Evolutionary conservation across 2,329 filamentous ascomycete genomes (phyloP), one percentile per base, ranked within the genome.

Genomic region (Exophiala dermatitidis): DNA sequence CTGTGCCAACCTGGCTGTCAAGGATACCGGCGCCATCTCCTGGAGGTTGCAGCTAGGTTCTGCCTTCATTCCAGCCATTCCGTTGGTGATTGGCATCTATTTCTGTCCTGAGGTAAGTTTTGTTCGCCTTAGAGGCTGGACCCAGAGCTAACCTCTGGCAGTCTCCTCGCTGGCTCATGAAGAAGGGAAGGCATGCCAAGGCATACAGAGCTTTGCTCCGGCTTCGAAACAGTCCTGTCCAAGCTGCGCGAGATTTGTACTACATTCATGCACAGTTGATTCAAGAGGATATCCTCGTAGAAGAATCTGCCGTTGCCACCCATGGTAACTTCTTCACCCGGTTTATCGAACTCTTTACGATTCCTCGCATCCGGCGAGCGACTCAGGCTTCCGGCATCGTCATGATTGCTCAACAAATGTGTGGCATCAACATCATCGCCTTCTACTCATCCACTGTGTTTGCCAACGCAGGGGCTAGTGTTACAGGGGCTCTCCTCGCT

Each of bases 331-430:
- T 85, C 63, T 33, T 81, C 46, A 78, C 73, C 26, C 80, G 85
- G 10, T 82, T 88, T 59, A 48, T 72, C 41, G 70, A 76, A 54
- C 66, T 80, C 0, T 76, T 76, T 57, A 75, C 73, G 8, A 72
- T 76, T 48, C 73, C 73, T 4, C 71, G 74, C 12, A 68, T 75
- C 51, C 70, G 74, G 37, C 72, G 74, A 38, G 89, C 89, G 2
- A 90, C 83, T 2, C 75, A 86, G 31, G 88, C 88, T 4, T 85
- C 87, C 0, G 86, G 83, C 59, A 81, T 82, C 1, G 86, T 91
- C 60, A 94, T 94, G 88, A 82, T 86, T 62, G 82, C 82, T 0
- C 84, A 86, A 67, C 83, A 86, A 67, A 83, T 86, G 78, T 85
- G 82, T 62, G 79, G 78, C 70, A 76, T 86, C 67, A 87, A 88